Evolutionary conservation across 306 rosid species (phyloP).

Genomic region (Macrotyloma uniflorum): DNA sequence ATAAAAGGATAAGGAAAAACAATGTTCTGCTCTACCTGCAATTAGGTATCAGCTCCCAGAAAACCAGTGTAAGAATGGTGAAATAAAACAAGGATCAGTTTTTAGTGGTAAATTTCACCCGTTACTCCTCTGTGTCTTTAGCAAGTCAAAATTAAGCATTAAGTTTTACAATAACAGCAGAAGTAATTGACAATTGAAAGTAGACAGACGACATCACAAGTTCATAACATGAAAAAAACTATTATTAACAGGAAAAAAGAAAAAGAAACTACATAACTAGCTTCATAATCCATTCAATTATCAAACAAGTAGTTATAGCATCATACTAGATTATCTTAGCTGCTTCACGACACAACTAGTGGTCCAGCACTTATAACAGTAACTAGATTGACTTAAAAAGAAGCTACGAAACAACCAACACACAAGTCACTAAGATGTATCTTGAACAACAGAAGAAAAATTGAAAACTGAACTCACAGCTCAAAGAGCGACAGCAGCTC

Average conservation of each 20-base stretch:
- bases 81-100: neutral
- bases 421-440: neutral
- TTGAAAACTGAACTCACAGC: conserved; percentile 4
- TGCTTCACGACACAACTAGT: neutral
- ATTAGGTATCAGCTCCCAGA: neutral
- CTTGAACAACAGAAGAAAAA: neutral
- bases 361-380: neutral
- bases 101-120: neutral
- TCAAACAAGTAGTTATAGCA: neutral
- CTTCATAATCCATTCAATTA: neutral
- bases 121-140: neutral
- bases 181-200: neutral
- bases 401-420: neutral
- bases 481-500: conserved; percentile 35
- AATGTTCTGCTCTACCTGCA: neutral
- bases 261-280: neutral
- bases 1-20: neutral
- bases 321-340: conserved; percentile 24
- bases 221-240: neutral
- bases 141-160: neutral
- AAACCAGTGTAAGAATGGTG: neutral
- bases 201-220: conserved; percentile 10
- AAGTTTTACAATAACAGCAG: neutral
- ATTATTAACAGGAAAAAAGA: neutral
- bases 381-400: neutral